phyloP scores from a whole-genome alignment of 257 asterid species.

The Datura wrightii region DNA sequence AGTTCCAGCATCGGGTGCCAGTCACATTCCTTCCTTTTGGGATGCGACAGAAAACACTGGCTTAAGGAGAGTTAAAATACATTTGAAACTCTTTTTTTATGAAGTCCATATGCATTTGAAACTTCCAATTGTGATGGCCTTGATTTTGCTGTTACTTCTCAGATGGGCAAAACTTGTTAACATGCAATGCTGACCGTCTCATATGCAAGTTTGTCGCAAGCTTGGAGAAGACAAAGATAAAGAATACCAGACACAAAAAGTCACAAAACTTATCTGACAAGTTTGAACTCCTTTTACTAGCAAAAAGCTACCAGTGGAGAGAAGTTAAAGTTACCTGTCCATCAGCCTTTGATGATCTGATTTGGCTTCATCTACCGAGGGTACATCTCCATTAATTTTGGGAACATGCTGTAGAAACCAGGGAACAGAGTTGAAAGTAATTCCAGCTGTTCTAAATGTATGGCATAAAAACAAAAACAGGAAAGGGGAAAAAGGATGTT shows the following conservation, averaged over 20 bases:
- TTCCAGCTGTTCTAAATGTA: not conserved
- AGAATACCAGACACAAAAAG: not conserved
- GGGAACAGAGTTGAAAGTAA: conserved; percentile 22
- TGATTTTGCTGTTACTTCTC: conserved; percentile 16
- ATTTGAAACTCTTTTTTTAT: not conserved
- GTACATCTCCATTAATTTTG: conserved; percentile 84
- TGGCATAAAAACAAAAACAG: conserved; percentile 16
- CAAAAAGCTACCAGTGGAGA: not conserved
- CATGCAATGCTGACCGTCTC: not conserved
- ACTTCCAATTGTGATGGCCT: not conserved
- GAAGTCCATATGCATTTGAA: not conserved
- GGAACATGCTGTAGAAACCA: conserved; percentile 71
- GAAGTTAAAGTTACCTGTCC: conserved; percentile 60
- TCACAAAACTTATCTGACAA: not conserved
- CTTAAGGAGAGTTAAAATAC: not conserved
- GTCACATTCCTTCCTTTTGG: conserved; percentile 1
- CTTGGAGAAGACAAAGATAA: conserved; percentile 23
- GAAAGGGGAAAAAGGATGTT: not conserved
- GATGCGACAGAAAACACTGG: not conserved
- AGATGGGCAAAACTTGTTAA: not conserved
- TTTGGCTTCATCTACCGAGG: conserved; percentile 81
- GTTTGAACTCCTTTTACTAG: not conserved
- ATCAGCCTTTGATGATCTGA: conserved; percentile 81
- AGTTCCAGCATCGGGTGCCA: not conserved
- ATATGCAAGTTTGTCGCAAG: not conserved